Evolutionary conservation across 2,329 filamentous ascomycete genomes (phyloP).

Genomic region (Leptographium wingfieldii): DNA sequence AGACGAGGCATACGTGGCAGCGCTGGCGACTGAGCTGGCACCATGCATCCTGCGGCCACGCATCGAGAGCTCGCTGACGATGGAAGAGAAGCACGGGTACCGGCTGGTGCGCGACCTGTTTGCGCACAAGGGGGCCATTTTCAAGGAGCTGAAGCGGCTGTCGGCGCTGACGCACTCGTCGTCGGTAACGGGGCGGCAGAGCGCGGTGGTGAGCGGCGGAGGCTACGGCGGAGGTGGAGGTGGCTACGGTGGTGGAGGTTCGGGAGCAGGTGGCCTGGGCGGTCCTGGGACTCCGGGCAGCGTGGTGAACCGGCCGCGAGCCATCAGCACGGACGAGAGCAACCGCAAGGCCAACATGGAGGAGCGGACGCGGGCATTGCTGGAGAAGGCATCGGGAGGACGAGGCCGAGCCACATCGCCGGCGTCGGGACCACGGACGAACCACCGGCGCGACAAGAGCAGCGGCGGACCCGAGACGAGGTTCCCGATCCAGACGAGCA

Average conservation of each 20-base stretch:
- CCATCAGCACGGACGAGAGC: constrained; percentile 90
- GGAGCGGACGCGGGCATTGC: constrained; percentile 73
- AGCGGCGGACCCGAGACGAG: constrained; percentile 60
- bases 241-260: too few relatives aligned
- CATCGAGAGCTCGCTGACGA: constrained; percentile 75
- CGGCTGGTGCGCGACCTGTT: constrained; percentile 87
- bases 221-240: neutral
- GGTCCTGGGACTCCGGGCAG: neutral
- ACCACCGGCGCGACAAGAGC: constrained; percentile 70
- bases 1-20: constrained; percentile 69
- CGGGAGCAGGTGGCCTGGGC: neutral
- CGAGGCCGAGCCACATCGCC: constrained; percentile 67
- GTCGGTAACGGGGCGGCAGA: neutral
- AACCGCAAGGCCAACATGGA: constrained; percentile 90
- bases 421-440: constrained; percentile 38
- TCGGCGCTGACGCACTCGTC: constrained; percentile 54
- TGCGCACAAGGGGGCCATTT: constrained; percentile 86
- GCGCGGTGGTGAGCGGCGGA: neutral
- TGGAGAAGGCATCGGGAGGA: constrained; percentile 50
- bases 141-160: constrained; percentile 88
- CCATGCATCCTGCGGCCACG: constrained; percentile 83
- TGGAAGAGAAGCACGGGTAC: constrained; percentile 90
- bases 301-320: constrained; percentile 52
- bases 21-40: constrained; percentile 62
- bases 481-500: constrained; percentile 69